These are phyloP conservation scores for Saccharomycopsis selenospora DNA, from an alignment of 805 yeast genomes.

Conservation along the genomic window DNA sequence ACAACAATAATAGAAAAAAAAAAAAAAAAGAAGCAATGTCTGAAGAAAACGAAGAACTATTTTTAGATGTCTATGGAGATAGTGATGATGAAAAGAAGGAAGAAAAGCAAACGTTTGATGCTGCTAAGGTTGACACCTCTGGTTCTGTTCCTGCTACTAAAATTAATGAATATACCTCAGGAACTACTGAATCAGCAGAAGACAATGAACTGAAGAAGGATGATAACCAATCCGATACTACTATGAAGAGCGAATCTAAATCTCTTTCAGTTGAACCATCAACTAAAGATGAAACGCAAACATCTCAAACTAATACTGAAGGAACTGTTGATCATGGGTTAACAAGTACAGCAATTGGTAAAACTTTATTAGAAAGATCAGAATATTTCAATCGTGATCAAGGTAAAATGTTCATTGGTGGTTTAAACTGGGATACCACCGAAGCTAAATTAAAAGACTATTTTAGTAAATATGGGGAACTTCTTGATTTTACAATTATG, in stretches of 20 bases:
- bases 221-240: neutral
- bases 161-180: neutral
- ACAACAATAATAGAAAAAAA: neutral
- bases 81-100: neutral
- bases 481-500: conserved; percentile 85
- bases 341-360: conserved; percentile 19
- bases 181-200: neutral
- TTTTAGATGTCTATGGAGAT: conserved; percentile 2
- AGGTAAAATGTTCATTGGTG: conserved; percentile 94
- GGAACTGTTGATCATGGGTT: conserved; percentile 16
- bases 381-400: conserved; percentile 48
- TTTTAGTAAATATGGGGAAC: conserved; percentile 83
- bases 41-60: conserved; percentile 3
- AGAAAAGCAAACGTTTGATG: neutral
- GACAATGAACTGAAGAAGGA: neutral
- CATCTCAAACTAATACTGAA: neutral
- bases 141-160: neutral
- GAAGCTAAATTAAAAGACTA: conserved; percentile 80
- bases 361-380: conserved; percentile 16
- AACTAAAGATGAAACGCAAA: conserved; percentile 5
- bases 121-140: neutral
- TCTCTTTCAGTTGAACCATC: conserved; percentile 4
- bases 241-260: neutral
- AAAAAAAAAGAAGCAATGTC: too few relatives aligned
- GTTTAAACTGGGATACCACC: conserved; percentile 95